phyloP scores from a whole-genome alignment of 495 filamentous ascomycete species.

The Friedmanniomyces simplex region DNA sequence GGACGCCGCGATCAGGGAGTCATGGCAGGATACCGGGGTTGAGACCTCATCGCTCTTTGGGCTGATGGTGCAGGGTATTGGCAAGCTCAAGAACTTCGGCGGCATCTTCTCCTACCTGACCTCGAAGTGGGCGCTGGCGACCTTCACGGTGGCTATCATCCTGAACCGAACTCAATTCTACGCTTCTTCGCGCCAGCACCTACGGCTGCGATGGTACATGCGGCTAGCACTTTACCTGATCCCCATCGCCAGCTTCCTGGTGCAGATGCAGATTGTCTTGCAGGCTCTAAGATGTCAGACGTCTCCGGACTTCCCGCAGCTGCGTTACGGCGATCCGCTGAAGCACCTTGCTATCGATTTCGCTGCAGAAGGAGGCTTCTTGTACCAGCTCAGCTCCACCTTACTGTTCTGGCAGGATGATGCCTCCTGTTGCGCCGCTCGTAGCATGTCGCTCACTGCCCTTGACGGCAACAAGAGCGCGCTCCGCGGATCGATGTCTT shows the following conservation, averaged over 20 bases:
- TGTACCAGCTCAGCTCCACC: constrained; percentile 57
- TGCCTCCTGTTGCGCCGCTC: constrained; percentile 57
- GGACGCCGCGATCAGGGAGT: constrained; percentile 24
- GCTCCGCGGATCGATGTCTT: constrained; percentile 60
- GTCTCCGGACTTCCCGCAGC: constrained; percentile 57
- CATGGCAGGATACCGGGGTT: constrained; percentile 10
- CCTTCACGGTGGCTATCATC: constrained; percentile 74
- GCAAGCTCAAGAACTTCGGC: constrained; percentile 43
- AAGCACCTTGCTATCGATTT: constrained; percentile 64
- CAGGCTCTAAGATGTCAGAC: constrained; percentile 91
- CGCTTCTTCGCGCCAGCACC: constrained; percentile 69
- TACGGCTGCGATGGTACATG: constrained; percentile 59
- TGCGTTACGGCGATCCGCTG: constrained; percentile 62
- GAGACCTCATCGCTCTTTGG: constrained; percentile 13
- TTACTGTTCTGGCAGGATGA: constrained; percentile 61
- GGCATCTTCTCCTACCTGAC: constrained; percentile 87
- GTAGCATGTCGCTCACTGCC: constrained; percentile 49
- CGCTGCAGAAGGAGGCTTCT: constrained; percentile 53
- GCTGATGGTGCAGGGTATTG: not conserved
- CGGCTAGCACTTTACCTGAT: constrained; percentile 62
- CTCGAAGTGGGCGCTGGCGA: constrained; percentile 85
- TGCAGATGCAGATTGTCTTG: constrained; percentile 57
- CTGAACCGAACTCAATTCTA: constrained; percentile 90
- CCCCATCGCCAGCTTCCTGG: constrained; percentile 63
- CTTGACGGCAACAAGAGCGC: constrained; percentile 26